Evolutionary conservation across 1,284 basidiomycete genomes (phyloP).

Genomic region (Farysia itapuensis): DNA sequence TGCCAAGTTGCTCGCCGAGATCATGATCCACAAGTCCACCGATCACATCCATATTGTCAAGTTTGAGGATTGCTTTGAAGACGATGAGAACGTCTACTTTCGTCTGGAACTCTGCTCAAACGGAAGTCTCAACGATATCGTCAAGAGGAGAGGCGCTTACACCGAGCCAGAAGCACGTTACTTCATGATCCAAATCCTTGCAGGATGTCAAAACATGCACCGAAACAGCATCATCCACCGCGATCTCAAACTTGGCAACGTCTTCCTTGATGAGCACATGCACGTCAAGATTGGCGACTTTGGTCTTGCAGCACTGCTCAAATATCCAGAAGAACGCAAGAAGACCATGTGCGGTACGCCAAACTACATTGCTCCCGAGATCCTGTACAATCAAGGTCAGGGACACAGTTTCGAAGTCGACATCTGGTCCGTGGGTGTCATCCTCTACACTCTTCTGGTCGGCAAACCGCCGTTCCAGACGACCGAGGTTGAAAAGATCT

Average conservation of each 20-base stretch:
- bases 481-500: conserved; percentile 72
- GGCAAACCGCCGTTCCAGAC: conserved; percentile 97
- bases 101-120: conserved; percentile 87
- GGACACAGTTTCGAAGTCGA: conserved; percentile 98
- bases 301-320: conserved; percentile 92
- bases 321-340: conserved; percentile 92
- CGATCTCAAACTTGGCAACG: conserved; percentile 79
- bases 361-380: conserved; percentile 98
- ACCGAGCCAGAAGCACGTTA: conserved; percentile 89
- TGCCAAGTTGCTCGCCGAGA: conserved; percentile 86
- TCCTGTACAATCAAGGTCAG: conserved; percentile 90
- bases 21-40: conserved; percentile 92
- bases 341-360: conserved; percentile 98
- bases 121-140: conserved; percentile 82
- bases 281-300: conserved; percentile 97
- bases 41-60: conserved; percentile 88
- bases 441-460: conserved; percentile 84
- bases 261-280: conserved; percentile 89
- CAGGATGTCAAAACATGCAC: conserved; percentile 96
- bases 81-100: conserved; percentile 94
- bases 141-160: conserved; percentile 82
- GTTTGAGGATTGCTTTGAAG: conserved; percentile 94
- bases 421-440: conserved; percentile 96
- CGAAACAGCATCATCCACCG: conserved; percentile 74
- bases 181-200: conserved; percentile 90